Conservation (phyloP, 2,329 filamentous ascomycete genomes). For the Microsporum canis region DNA sequence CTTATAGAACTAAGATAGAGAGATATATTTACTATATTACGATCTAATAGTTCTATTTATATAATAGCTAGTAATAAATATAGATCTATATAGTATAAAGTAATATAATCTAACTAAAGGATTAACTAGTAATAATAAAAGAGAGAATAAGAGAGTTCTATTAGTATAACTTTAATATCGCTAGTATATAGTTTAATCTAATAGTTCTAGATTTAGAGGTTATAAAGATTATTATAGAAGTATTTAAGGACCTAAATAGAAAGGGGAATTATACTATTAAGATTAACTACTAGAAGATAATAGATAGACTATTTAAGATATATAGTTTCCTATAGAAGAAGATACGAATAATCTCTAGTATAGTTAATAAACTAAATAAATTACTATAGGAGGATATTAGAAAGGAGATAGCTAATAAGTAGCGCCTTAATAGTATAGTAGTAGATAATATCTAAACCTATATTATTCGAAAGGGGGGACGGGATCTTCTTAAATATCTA, state of each 20-base stretch:
- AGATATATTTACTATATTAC: conserved; percentile 73
- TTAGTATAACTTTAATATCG: conserved; percentile 95
- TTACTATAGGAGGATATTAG: conserved; percentile 78
- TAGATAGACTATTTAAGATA: conserved; percentile 85
- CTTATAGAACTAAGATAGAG: conserved; percentile 74
- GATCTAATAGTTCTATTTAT: conserved; percentile 85
- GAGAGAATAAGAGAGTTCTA: conserved; percentile 94
- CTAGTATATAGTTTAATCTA: conserved; percentile 63
- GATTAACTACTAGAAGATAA: conserved; percentile 86
- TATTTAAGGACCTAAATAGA: conserved; percentile 71
- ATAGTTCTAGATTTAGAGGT: conserved; percentile 93
- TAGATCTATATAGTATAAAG: conserved; percentile 70
- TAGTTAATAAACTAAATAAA: conserved; percentile 95
- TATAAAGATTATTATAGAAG: conserved; percentile 69
- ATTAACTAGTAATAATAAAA: conserved; percentile 73
- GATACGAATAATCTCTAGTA: conserved; percentile 78
- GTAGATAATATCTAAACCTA: conserved; percentile 82
- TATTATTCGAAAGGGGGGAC: conserved; percentile 63
- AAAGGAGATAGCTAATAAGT: conserved; percentile 87
- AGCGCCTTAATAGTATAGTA: conserved; percentile 62
- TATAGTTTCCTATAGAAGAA: conserved; percentile 80
- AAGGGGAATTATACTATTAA: conserved; percentile 71
- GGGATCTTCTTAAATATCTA: conserved; percentile 61
- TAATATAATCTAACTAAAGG: conserved; percentile 92
- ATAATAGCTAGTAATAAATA: conserved; percentile 86